phyloP scores from a whole-genome alignment of 768 basidiomycete species.

The Tulasnella sp. region DNA sequence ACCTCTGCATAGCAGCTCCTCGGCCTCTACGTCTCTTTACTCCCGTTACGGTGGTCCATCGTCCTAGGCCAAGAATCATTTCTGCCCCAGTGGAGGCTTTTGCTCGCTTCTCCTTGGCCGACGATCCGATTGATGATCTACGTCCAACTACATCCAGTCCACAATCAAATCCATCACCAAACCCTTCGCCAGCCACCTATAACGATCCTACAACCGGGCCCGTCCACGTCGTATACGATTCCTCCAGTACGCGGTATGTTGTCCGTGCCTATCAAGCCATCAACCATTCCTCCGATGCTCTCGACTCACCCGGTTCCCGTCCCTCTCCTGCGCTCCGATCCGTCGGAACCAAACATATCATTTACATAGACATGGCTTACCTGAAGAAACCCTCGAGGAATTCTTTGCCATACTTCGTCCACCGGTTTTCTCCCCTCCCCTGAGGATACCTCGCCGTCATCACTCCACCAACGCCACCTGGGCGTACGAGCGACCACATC shows the following conservation, averaged over 20 bases:
- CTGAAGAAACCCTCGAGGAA: slow-evolving; percentile 25
- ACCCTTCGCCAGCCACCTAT: background rate
- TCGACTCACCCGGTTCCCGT: background rate
- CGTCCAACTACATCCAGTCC: background rate
- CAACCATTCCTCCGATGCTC: background rate
- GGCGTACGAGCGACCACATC: slow-evolving; percentile 21
- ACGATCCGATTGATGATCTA: background rate
- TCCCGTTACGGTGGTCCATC: background rate
- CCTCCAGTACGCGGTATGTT: background rate
- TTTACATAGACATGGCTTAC: background rate
- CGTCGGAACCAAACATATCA: background rate
- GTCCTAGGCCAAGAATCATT: background rate
- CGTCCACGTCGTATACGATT: background rate
- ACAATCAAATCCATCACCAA: background rate
- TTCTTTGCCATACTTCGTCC: slow-evolving; percentile 26
- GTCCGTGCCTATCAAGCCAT: background rate
- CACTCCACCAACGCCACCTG: background rate
- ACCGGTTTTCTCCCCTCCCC: background rate
- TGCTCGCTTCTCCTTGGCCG: slow-evolving; percentile 10
- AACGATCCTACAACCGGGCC: background rate
- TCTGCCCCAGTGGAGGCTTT: slow-evolving; percentile 24
- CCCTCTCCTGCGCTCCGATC: background rate
- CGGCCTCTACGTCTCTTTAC: slow-evolving; percentile 19
- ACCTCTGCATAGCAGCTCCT: slow-evolving; percentile 24
- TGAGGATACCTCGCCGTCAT: background rate